A percentile compares a stretch with the other conserved stretches of the same genome.
phyloP scores from a whole-genome alignment of 495 filamentous ascomycete genomes.

The Penicillium manginii region DNA sequence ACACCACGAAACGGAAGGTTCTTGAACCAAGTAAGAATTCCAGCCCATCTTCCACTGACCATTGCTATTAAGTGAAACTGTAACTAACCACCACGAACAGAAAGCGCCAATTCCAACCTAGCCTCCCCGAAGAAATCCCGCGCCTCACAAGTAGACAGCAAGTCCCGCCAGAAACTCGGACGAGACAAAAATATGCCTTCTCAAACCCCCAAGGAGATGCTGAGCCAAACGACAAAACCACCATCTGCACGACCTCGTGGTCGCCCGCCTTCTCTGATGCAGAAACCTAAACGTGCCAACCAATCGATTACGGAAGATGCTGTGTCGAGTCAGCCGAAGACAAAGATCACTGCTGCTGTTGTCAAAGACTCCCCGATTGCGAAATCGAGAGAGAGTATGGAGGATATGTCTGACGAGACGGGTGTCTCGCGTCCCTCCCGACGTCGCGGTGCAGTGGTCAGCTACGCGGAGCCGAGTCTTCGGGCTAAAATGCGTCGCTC shows the following conservation, averaged over 20 bases:
- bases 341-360: background rate
- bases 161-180: constrained; percentile 12
- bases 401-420: constrained; percentile 27
- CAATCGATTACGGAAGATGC: constrained; percentile 17
- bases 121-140: constrained; percentile 33
- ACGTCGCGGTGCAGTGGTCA: constrained; percentile 67
- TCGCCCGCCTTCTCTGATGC: constrained; percentile 5
- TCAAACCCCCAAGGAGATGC: constrained; percentile 19
- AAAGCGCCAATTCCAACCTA: constrained; percentile 56
- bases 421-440: constrained; percentile 60
- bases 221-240: constrained; percentile 8
- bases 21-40: constrained; percentile 61
- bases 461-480: constrained; percentile 85
- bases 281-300: constrained; percentile 24
- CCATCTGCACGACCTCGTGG: constrained; percentile 12
- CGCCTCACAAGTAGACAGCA: constrained; percentile 15
- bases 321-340: background rate
- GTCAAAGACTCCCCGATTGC: constrained; percentile 18
- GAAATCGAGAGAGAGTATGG: constrained; percentile 9
- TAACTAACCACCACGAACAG: constrained; percentile 39
- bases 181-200: constrained; percentile 21
- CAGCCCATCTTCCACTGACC: background rate
- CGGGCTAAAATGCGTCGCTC: constrained; percentile 87
- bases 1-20: constrained; percentile 48
- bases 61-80: background rate